phyloP scores from a whole-genome alignment of 148 eudicot genomes.

The Rhododendron griersonianum region DNA sequence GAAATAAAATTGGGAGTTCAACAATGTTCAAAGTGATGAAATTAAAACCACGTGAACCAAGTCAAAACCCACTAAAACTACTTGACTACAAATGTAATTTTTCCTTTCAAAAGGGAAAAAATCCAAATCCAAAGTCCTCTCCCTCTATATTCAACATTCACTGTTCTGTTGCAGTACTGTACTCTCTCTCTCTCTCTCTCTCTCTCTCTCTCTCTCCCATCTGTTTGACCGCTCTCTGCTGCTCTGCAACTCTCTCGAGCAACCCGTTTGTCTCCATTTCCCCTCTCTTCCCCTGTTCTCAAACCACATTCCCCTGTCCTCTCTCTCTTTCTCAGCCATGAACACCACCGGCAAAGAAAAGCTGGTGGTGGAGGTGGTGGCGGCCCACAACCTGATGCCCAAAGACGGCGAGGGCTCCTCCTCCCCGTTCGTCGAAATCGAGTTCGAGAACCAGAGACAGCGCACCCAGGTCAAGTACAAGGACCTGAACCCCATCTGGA shows the following conservation, averaged over 20 bases:
- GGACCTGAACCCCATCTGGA: conserved; percentile 88
- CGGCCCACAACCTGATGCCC: conserved; percentile 85
- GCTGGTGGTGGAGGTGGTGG: conserved; percentile 86
- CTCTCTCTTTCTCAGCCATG: conserved; percentile 13
- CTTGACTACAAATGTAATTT: neutral
- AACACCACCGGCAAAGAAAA: conserved; percentile 47
- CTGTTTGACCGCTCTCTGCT: neutral
- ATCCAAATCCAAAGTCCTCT: neutral
- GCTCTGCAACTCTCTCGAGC: neutral
- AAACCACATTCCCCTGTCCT: neutral
- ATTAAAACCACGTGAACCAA: neutral
- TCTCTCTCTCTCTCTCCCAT: neutral
- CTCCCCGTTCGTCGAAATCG: conserved; percentile 81
- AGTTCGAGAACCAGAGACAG: conserved; percentile 62
- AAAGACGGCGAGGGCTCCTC: conserved; percentile 96
- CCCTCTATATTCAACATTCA: neutral
- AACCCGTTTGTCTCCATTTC: neutral
- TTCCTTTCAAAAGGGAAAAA: neutral
- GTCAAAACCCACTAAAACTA: neutral
- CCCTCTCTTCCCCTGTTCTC: neutral
- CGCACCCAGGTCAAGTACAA: conserved; percentile 62
- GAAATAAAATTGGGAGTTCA: neutral
- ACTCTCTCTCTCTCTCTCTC: neutral
- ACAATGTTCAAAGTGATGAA: neutral
- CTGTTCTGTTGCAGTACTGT: neutral